phyloP scores from a whole-genome alignment of 371 early-diverging fungal genomes.

The Mucor lusitanicus region DNA sequence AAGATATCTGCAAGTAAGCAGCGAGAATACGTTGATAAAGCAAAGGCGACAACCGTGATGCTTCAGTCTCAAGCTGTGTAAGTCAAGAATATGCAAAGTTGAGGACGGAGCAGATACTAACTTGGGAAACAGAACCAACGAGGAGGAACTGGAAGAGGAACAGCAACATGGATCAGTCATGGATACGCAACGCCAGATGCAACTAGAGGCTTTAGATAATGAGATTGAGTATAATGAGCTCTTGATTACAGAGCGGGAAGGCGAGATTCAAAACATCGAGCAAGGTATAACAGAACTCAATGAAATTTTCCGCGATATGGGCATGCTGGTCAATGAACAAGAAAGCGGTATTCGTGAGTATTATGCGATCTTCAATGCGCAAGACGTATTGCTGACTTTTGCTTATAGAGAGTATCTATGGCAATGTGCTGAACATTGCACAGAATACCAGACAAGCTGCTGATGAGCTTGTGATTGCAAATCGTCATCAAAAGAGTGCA shows the following conservation, averaged over 20 bases:
- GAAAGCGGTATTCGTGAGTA: conserved; percentile 84
- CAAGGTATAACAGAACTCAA: conserved; percentile 90
- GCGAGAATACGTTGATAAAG: conserved; percentile 80
- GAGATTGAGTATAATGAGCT: conserved; percentile 92
- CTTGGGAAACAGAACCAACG: conserved; percentile 44
- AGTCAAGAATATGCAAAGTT: background rate
- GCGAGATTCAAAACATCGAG: conserved; percentile 91
- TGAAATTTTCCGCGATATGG: conserved; percentile 95
- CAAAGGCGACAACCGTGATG: conserved; percentile 53
- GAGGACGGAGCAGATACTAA: background rate
- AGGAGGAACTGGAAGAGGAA: conserved; percentile 27
- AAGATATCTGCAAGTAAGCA: conserved; percentile 81
- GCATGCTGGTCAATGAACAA: conserved; percentile 96
- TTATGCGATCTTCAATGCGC: background rate
- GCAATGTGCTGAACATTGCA: conserved; percentile 82
- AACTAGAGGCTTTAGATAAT: conserved; percentile 81
- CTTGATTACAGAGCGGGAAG: conserved; percentile 91
- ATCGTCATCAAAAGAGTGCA: conserved; percentile 76
- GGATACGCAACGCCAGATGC: conserved; percentile 60
- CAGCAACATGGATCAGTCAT: conserved; percentile 38
- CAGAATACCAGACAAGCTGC: conserved; percentile 80
- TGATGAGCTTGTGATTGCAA: conserved; percentile 79
- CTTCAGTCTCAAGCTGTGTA: conserved; percentile 42
- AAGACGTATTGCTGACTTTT: background rate
- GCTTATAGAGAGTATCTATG: conserved; percentile 48